Evolutionary conservation across 1,284 basidiomycete species (phyloP).

Genomic region (Inonotus hispidus): DNA sequence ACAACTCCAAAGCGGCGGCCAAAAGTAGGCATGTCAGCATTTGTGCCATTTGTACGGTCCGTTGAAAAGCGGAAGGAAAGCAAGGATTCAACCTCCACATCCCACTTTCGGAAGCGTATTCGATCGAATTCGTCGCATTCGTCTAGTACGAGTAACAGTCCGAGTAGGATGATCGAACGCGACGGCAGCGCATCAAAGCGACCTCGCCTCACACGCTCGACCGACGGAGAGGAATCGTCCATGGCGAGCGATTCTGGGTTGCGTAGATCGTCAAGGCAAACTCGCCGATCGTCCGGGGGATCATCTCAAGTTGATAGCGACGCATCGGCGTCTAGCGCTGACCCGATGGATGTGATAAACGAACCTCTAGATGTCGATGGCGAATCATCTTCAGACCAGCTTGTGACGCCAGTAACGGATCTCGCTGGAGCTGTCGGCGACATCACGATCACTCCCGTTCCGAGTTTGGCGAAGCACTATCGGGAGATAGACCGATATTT

Average conservation of each 20-base stretch:
- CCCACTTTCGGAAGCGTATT: neutral
- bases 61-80: neutral
- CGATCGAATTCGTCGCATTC: neutral
- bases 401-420: neutral
- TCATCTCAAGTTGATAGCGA: neutral
- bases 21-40: neutral
- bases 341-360: neutral
- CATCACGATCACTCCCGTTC: neutral
- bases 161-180: neutral
- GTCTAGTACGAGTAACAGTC: neutral
- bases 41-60: neutral
- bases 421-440: constrained; percentile 2
- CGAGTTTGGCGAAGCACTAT: neutral
- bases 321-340: neutral
- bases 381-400: neutral
- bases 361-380: neutral
- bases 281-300: neutral
- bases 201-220: neutral
- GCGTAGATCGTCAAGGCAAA: neutral
- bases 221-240: neutral
- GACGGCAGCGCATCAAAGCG: neutral
- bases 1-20: neutral
- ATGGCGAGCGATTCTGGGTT: neutral
- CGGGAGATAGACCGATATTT: constrained; percentile 4
- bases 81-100: neutral